Evolutionary conservation across 2,329 filamentous ascomycete species (phyloP).

Genomic region (Pyricularia pennisetigena): DNA sequence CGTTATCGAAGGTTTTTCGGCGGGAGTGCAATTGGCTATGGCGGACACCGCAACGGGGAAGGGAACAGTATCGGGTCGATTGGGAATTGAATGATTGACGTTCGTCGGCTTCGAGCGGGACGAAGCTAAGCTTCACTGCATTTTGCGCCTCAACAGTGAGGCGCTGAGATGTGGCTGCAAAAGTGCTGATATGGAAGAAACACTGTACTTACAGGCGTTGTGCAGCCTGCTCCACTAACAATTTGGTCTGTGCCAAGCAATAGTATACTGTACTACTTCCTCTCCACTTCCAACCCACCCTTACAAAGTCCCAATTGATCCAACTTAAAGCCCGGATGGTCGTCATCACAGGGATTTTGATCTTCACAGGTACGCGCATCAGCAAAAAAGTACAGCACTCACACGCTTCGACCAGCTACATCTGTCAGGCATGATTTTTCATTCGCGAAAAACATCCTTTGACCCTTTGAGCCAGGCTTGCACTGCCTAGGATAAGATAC

Average conservation of each 20-base stretch:
- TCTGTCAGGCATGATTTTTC: constrained; percentile 1
- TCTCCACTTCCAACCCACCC: background rate
- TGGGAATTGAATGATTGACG: background rate
- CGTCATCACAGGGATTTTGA: background rate
- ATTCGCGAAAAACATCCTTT: background rate
- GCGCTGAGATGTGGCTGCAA: background rate
- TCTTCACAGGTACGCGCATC: background rate
- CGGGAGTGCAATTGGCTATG: background rate
- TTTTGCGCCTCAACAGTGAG: background rate
- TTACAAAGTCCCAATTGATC: background rate
- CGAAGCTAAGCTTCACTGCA: background rate
- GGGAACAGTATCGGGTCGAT: background rate
- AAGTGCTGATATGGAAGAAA: background rate
- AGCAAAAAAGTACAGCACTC: background rate
- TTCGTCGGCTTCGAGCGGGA: background rate
- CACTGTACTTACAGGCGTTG: background rate
- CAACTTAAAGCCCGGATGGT: background rate
- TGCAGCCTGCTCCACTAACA: background rate
- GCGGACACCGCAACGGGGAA: background rate
- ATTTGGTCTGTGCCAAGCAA: background rate
- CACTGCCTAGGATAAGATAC: background rate
- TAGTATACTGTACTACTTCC: background rate
- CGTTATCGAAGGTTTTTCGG: background rate
- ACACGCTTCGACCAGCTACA: background rate
- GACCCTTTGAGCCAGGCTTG: background rate